Base-by-base conservation (phyloP, 208 protist species). In the Crithidia fasciculata region DNA sequence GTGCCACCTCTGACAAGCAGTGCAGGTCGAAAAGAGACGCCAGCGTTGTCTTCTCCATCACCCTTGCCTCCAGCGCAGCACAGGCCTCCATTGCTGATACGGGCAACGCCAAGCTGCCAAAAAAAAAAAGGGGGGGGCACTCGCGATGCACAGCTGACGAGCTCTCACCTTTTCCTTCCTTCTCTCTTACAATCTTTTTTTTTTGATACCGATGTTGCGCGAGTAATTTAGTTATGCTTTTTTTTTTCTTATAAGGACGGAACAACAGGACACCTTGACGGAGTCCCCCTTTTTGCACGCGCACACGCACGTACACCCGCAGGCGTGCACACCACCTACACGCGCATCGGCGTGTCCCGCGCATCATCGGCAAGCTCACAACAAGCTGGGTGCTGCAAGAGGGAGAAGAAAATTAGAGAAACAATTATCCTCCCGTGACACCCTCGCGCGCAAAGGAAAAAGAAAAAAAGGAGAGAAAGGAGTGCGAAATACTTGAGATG, bases 241-340 rank as follows among this genome's bases (percentile, higher is more conserved):
- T 39, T 69, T 69, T 59, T 10, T 47, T 0, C 44, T 69, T 69
- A 69, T 36, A 69, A 69, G 64, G 64, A 69, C 64, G 59, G 50
- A 69, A 44, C 64, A 69, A 7, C 49, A 28, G 49, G 39, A 69
- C 52, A 59, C 16, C 9, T 19, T 43, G 16, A 36, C 36, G 40
- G 28, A 18, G 28, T 28, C 28, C 28, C 28, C 28, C 28, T 28
- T 13, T 13, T 40, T 5, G 16, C 69, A 73, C 3, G 16, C 69
- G 58, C 44, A 58, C 47, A 57, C 36, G 16, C 18, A 60, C 45
- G 13, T 39, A 39, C 16, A 41, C 16, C 57, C 6, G 18, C 37
- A 61, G 56, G 16, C 28, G 28, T 28, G 28, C 28, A 28, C 28
- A 28, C 28, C 28, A 28, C 28, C 28, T 28, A 28, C 28, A 28